Conservation (phyloP, 1,284 basidiomycete species). For the Puccinia horiana region DNA sequence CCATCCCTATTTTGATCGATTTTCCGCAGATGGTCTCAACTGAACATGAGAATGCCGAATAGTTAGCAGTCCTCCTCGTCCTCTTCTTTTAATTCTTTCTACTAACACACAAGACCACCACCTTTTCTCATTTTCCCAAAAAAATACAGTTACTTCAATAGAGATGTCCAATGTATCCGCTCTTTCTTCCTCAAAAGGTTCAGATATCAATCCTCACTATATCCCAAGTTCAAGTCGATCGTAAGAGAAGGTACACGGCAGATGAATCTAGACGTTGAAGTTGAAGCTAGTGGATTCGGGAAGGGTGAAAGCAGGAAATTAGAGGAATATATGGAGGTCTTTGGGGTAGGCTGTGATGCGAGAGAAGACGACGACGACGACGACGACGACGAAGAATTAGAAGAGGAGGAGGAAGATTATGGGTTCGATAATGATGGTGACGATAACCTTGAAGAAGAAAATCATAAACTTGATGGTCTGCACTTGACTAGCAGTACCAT, state of each 20-base stretch:
- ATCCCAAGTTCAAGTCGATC: slow-evolving; percentile 70
- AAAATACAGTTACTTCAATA: slow-evolving; percentile 85
- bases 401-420: too few species aligned
- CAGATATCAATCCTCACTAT: slow-evolving; percentile 84
- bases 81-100: slow-evolving; percentile 30
- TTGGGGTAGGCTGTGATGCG: slow-evolving; percentile 57
- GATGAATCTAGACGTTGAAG: slow-evolving; percentile 80
- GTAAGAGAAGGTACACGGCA: slow-evolving; percentile 54
- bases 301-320: slow-evolving; percentile 76
- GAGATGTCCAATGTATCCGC: slow-evolving; percentile 94
- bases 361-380: slow-evolving; percentile 59
- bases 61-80: slow-evolving; percentile 64
- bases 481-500: slow-evolving; percentile 16
- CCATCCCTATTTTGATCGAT: slow-evolving; percentile 91
- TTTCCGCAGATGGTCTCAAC: slow-evolving; percentile 99
- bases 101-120: background rate
- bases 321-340: slow-evolving; percentile 65
- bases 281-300: slow-evolving; percentile 87
- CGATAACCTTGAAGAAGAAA: slow-evolving; percentile 10
- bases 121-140: background rate
- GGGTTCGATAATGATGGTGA: slow-evolving; percentile 52
- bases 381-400: slow-evolving; percentile 52
- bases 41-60: slow-evolving; percentile 94
- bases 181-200: slow-evolving; percentile 90
- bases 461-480: slow-evolving; percentile 28